Base-by-base conservation (phyloP, 208 protist species). In the Acanthamoeba sp. region DNA sequence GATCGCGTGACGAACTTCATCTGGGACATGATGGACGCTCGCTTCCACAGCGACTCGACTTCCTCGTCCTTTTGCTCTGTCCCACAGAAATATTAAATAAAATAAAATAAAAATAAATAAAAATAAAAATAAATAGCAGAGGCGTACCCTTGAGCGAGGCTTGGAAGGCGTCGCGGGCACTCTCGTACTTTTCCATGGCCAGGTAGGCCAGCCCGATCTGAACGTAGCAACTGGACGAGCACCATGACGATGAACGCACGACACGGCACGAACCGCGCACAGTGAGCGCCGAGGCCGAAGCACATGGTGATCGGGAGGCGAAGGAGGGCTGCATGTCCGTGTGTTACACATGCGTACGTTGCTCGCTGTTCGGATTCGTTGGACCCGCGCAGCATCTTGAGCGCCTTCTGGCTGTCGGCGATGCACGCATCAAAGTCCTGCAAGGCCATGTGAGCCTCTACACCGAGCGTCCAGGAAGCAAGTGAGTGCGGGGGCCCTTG, bases 1-100 rank as follows among this genome's bases (percentile, higher is more conserved):
- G 85, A 91, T 52, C 85, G 45, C 32, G 59, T 4, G 27, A 91
- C 85, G 38, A 91, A 91, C 42, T 91, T 91, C 85, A 91, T 91
- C 40, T 91, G 85, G 2, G 85, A 22, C 85, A 91, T 91, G 59
- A 91, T 91, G 22, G 85, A n/a, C 38, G 85, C 45, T 34, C 59
- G 22, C 57, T 73, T 64, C 57, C 34, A 73, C 38, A 91, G 38
- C 1, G 32, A 24, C 85, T 91, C 85, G 1, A 91, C 85, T 52
- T 91, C 76, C 36, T 85, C 76, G 45, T 85, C 76, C 76, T 48
- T 27, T 85, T 85, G 38, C 32, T 85, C 76, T 85, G 45, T 36
- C 16, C n/a, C n/a, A 48, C 14, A 45, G 59, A 27, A 36, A 64
- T 89, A 10, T 7, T 9, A 62, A 42, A 42, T 34, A 20, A 89